Conservation (phyloP, 768 basidiomycete genomes). For the Hebeloma cylindrosporum region DNA sequence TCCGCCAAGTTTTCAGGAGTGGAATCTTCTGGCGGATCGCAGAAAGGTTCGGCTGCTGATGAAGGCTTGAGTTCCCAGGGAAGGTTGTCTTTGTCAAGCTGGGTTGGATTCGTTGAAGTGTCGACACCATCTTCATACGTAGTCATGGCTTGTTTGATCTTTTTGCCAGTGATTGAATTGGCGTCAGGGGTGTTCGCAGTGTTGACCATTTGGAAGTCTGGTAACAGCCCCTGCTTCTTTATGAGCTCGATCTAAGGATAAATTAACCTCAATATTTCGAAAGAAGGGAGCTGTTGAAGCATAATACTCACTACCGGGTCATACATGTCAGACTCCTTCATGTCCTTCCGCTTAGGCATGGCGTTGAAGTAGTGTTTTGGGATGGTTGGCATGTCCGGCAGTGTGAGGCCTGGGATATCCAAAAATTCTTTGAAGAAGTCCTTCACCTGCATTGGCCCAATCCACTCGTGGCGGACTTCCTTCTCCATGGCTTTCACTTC, state of each 20-base stretch:
- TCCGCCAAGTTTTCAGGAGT: neutral
- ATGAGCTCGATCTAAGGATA: conserved; percentile 5
- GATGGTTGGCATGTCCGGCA: neutral
- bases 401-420: neutral
- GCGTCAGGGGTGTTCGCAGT: conserved; percentile 2
- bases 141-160: conserved; percentile 5
- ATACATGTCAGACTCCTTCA: conserved; percentile 12
- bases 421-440: conserved; percentile 2
- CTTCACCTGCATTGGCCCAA: conserved; percentile 7
- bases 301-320: conserved; percentile 5
- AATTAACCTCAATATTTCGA: neutral
- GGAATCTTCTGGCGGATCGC: neutral
- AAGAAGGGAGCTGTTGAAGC: no score
- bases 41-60: conserved; percentile 14
- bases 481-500: neutral
- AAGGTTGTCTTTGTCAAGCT: neutral
- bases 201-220: conserved; percentile 9
- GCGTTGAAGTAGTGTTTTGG: neutral
- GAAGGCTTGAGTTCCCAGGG: conserved; percentile 19
- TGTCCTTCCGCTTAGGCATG: neutral
- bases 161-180: neutral
- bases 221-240: neutral
- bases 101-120: neutral
- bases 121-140: neutral
- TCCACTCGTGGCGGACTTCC: conserved; percentile 7